Evolutionary conservation across 2,329 filamentous ascomycete genomes (phyloP), one percentile per base, ranked within the genome.

Genomic region (Nectriaceae sp.): DNA sequence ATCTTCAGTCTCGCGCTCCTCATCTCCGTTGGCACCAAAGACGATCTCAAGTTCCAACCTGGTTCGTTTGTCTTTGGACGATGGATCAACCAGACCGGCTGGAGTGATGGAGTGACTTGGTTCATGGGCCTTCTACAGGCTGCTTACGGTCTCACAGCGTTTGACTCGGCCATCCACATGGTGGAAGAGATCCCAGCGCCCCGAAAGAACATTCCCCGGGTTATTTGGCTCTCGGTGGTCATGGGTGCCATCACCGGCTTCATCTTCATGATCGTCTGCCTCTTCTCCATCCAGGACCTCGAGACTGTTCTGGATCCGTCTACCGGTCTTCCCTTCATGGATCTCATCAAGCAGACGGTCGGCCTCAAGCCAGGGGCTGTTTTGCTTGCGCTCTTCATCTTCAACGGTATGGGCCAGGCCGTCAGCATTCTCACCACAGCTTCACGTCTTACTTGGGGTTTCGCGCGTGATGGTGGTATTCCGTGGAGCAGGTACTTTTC

Each of bases 141-240:
- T 2, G 79, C 79, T 0, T 83, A 82, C 46, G 79, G 77, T 49
- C 50, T 64, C 3, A 60, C 60, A 2, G 79, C 79, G 2, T 82
- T 83, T 52, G 80, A 83, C 56, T 76, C 79, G 0, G 79, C 80
- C 26, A 80, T 82, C 31, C 80, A 83, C 59, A 75, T 83, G 69
- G 75, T 79, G 2, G 79, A 83, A 53, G 79, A 82, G 56, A 78
- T 82, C 2, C 78, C 79, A 1, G 65, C 70, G 4, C 78, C 79
- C 2, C 65, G 77, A 22, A 73, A 65, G 29, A 80, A 79, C 46
- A 75, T 74, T 0, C 79, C 79, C 0, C 68, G 68, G 15, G 72
- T 77, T 3, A 80, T 82, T 52, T 80, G 73, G 68, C 69, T 81
- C 16, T 75, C 78, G 0, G 75, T 82, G 1, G 50, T 73, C 0